phyloP scores from a whole-genome alignment of 2,329 filamentous ascomycete species.

The Hymenoscyphus scutula region DNA sequence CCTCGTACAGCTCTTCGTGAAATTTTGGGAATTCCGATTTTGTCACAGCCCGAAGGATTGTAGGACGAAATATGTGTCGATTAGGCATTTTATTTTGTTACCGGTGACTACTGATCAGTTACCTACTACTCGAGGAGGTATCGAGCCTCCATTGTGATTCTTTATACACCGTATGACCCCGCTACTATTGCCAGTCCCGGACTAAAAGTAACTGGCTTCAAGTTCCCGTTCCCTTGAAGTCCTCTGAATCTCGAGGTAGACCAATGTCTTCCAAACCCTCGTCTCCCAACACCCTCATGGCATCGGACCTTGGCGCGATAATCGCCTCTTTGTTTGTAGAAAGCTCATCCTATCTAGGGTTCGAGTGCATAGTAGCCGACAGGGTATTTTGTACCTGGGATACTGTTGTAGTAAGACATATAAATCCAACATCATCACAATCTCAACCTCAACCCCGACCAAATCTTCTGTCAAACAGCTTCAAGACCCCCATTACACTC shows the following conservation, averaged over 20 bases:
- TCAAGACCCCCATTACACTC: slow-evolving; percentile 82
- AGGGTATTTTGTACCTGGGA: not conserved
- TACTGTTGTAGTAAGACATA: not conserved
- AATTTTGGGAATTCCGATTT: not conserved
- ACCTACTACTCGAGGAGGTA: not conserved
- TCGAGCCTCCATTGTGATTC: not conserved
- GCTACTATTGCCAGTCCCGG: not conserved
- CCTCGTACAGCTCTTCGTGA: not conserved
- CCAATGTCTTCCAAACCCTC: not conserved
- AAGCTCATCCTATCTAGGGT: not conserved
- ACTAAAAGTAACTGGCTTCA: not conserved
- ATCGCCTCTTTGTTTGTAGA: not conserved
- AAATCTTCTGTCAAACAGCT: slow-evolving; percentile 76
- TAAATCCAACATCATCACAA: not conserved
- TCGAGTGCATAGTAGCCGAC: not conserved
- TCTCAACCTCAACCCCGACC: slow-evolving; percentile 42
- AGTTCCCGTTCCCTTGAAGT: not conserved
- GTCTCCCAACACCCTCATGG: not conserved
- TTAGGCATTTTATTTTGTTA: not conserved
- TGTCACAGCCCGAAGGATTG: not conserved
- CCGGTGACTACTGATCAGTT: not conserved
- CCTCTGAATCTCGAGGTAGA: not conserved
- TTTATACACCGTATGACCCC: not conserved
- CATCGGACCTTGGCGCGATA: not conserved
- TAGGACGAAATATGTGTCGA: not conserved